phyloP scores from a whole-genome alignment of 2,329 filamentous ascomycete genomes.

The Rhynchosporium agropyri region DNA sequence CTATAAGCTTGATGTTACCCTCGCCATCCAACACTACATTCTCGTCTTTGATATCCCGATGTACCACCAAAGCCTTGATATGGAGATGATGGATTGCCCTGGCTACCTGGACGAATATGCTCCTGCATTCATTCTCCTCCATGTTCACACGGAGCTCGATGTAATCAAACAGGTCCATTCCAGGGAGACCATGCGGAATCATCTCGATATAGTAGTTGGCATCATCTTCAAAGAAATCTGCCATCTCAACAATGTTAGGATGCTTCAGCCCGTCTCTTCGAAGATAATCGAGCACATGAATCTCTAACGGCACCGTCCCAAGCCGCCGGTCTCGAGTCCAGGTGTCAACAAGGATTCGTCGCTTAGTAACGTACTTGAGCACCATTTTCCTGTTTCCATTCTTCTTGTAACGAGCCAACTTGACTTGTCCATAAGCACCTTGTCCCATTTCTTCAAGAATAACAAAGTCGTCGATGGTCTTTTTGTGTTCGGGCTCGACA shows the following conservation, averaged over 20 bases:
- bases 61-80: constrained; percentile 86
- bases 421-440: constrained; percentile 96
- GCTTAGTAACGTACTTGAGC: constrained; percentile 96
- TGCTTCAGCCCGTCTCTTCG: constrained; percentile 70
- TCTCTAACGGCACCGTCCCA: constrained; percentile 93
- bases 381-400: constrained; percentile 79
- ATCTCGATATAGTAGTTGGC: constrained; percentile 99
- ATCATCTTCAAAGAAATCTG: constrained; percentile 76
- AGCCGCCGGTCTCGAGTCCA: constrained; percentile 94
- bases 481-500: constrained; percentile 60
- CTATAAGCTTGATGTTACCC: constrained; percentile 93
- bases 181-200: constrained; percentile 89
- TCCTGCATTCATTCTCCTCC: constrained; percentile 91
- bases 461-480: constrained; percentile 84
- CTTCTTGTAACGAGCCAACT: constrained; percentile 85
- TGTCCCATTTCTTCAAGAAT: constrained; percentile 98
- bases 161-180: constrained; percentile 99
- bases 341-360: constrained; percentile 93
- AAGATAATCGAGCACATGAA: constrained; percentile 94
- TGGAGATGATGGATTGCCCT: constrained; percentile 90
- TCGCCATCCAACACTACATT: constrained; percentile 96
- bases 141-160: constrained; percentile 96
- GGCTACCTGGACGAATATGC: constrained; percentile 93
- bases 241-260: constrained; percentile 73
- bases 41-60: constrained; percentile 98